phyloP scores from a whole-genome alignment of 495 filamentous ascomycete genomes.

The Pseudevernia furfuracea region DNA sequence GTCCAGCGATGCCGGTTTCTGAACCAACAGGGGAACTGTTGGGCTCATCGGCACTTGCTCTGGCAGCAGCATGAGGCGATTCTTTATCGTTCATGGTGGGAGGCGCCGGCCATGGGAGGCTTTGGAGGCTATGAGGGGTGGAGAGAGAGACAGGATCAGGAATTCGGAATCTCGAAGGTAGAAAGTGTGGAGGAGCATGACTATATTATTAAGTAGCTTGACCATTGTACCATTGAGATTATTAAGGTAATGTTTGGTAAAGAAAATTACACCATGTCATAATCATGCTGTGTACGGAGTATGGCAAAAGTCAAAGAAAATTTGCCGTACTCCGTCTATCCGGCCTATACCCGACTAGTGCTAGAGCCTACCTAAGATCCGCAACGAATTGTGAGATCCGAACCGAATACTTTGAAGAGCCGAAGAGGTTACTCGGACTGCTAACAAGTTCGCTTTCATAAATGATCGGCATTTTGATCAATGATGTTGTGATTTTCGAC shows the following conservation, averaged over 20 bases:
- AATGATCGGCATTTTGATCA: neutral
- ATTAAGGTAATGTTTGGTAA: no score
- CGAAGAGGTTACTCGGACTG: neutral
- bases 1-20: neutral
- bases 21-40: neutral
- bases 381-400: conserved; percentile 33
- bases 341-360: no score
- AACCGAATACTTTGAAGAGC: conserved; percentile 29
- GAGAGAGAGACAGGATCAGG: neutral
- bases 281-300: no score
- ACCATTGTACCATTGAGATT: no score
- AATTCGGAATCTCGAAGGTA: neutral
- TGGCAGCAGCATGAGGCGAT: neutral
- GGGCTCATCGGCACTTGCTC: neutral
- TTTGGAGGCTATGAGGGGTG: neutral
- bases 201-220: neutral
- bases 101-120: neutral
- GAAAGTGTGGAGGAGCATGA: neutral
- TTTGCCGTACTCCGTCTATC: neutral
- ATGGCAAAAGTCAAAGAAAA: neutral
- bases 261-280: neutral
- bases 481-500: neutral
- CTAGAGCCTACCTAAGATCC: conserved; percentile 15
- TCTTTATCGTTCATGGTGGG: conserved; percentile 11
- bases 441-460: neutral